phyloP scores from a whole-genome alignment of 208 protist species.

The Leishmania arabica region DNA sequence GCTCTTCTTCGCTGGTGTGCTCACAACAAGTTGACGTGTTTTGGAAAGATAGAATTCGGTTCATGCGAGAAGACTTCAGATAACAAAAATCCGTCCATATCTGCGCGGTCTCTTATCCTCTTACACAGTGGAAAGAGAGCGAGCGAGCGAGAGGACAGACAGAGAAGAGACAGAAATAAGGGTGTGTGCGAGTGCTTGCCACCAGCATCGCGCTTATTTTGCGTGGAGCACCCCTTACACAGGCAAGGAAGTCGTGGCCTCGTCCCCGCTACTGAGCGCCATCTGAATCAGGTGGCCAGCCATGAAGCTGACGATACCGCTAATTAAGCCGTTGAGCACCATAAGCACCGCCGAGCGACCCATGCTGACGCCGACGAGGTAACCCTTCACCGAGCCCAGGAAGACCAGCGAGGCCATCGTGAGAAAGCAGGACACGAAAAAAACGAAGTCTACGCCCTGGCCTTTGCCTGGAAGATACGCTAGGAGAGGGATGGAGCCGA shows the following conservation, averaged over 20 bases:
- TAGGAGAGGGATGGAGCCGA: constrained; percentile 90
- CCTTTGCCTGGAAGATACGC: constrained; percentile 80
- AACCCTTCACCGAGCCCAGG: constrained; percentile 88
- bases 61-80: not conserved
- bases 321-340: constrained; percentile 86
- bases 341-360: constrained; percentile 71
- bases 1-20: not conserved
- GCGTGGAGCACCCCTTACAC: not conserved
- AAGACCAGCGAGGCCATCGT: constrained; percentile 76
- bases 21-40: not conserved
- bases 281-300: constrained; percentile 74
- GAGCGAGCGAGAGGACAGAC: not conserved
- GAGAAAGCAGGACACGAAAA: constrained; percentile 81
- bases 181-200: not conserved
- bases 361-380: constrained; percentile 76
- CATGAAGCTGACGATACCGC: constrained; percentile 82
- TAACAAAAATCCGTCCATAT: not conserved
- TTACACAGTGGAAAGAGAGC: not conserved
- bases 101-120: not conserved
- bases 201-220: not conserved
- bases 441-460: constrained; percentile 70
- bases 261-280: constrained; percentile 42
- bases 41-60: not conserved
- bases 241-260: not conserved
- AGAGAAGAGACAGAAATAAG: not conserved